Percentiles rank a stretch among this genome's conserved stretches.
These are phyloP conservation scores for Nannochloropsis granulata DNA, from an alignment of 108 stramenopile genomes.

Conservation along the genomic window DNA sequence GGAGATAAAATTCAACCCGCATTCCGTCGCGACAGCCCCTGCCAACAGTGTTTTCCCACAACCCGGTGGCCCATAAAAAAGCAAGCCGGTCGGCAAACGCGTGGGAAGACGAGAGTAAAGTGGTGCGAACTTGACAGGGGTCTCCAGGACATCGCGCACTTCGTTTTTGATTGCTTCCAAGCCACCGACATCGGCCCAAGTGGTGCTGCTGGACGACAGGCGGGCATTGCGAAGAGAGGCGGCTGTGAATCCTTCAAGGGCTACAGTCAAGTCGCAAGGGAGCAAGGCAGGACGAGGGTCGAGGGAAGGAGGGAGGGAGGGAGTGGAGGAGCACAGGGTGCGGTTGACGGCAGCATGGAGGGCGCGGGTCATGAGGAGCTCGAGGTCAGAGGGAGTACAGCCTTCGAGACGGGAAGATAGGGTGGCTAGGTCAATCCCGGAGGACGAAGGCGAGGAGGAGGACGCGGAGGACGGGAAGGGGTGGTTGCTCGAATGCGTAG, in stretches of 20 bases:
- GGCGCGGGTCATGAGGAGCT: background rate
- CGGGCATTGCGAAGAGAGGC: conserved; percentile 14
- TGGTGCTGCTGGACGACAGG: background rate
- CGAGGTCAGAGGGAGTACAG: conserved; percentile 3
- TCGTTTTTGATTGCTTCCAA: conserved; percentile 18
- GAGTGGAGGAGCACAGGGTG: background rate
- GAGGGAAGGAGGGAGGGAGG: too few species aligned
- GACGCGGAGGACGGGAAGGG: background rate
- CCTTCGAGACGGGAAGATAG: background rate
- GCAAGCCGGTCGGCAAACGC: conserved; percentile 73
- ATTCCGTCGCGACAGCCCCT: conserved; percentile 62
- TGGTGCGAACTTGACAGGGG: conserved; percentile 26
- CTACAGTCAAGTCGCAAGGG: conserved; percentile 8
- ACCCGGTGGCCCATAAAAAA: conserved; percentile 91
- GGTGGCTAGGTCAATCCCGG: background rate
- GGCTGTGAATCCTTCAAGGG: conserved; percentile 21
- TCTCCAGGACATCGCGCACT: conserved; percentile 26
- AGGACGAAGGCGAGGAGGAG: background rate
- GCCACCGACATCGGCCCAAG: conserved; percentile 43
- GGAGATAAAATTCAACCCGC: conserved; percentile 63
- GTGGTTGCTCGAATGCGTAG: background rate
- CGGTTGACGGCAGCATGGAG: background rate
- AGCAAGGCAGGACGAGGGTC: background rate
- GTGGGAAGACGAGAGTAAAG: conserved; percentile 24
- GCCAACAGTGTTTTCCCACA: conserved; percentile 73